Base-by-base conservation (phyloP, 768 basidiomycete genomes). In the Russula compacta region DNA sequence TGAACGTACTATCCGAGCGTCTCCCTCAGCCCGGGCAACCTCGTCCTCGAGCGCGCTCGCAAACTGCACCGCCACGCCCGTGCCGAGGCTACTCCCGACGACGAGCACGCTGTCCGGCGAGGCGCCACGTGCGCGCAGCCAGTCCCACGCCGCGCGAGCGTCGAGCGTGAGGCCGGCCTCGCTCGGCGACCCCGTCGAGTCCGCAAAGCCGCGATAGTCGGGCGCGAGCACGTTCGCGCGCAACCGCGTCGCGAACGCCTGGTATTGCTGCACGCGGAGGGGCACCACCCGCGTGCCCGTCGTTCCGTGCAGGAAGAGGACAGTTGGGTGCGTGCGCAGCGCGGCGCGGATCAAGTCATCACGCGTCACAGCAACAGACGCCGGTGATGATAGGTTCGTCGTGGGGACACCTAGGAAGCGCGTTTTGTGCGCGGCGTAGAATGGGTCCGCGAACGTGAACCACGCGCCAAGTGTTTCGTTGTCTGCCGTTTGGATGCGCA, bases 181-280 rank as follows among this genome's bases (percentile, higher is more conserved):
- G 29, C 81, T 85, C 0, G 95, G 95, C 0, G 72, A 72, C 0
- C 92, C 92, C 1, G 81, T 79, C 53, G 92, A 95, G 69, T 98
- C 94, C 0, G 78, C 95, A 69, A 89, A 98, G 1, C 95, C 95
- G 53, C 95, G 83, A 71, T 98, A 98, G 73, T 98, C 95, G 40
- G 93, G 83, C 1, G 84, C 84, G 32, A 98, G 75, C 10, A 97
- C 86, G 71, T 95, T 95, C 19, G 81, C 81, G 12, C 77, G 75
- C 8, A 91, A 74, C 0, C 86, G 80, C 1, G 84, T 79, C 0
- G 88, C 79, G 67, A 86, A 85, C 0, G 80, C 77, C 21, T 78
- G 73, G 69, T 92, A 92, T 35, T 84, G 78, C 17, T 78, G 78
- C 17, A 94, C 77, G 6, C 95, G 86, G 44, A 77, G 79, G 0